Evolutionary conservation across 2,329 filamentous ascomycete species (phyloP).

Genomic region (Penicillium palitans): DNA sequence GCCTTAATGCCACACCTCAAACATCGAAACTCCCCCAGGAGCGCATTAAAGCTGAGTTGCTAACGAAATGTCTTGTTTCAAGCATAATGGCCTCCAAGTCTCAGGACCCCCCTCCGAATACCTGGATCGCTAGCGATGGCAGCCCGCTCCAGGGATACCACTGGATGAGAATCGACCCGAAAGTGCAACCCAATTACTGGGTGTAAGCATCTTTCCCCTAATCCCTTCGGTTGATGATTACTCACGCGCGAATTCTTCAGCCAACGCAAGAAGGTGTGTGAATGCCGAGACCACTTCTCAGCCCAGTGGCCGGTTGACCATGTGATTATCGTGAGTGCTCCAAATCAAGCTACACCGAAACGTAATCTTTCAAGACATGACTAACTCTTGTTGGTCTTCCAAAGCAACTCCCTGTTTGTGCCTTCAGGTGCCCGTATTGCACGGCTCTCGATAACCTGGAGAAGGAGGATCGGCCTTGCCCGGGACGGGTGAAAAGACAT

Average conservation of each 20-base stretch:
- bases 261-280: not conserved
- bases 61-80: not conserved
- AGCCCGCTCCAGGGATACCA: not conserved
- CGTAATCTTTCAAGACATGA: not conserved
- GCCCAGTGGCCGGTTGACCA: conserved; percentile 2
- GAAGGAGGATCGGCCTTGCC: not conserved
- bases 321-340: not conserved
- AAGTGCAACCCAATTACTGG: conserved; percentile 1
- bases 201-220: not conserved
- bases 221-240: not conserved
- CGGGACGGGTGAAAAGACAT: not conserved
- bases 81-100: not conserved
- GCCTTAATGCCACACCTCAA: not conserved
- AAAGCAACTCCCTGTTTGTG: not conserved
- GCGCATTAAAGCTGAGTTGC: not conserved
- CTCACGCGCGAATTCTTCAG: not conserved
- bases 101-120: not conserved
- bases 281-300: not conserved
- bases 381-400: not conserved
- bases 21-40: not conserved
- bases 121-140: not conserved
- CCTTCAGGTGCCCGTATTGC: not conserved
- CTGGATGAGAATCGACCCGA: not conserved
- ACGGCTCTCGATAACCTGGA: not conserved
- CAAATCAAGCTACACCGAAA: not conserved